These are phyloP conservation scores for Fusarium subtropicale DNA, from an alignment of 2,329 filamentous ascomycete species.

Conservation along the genomic window DNA sequence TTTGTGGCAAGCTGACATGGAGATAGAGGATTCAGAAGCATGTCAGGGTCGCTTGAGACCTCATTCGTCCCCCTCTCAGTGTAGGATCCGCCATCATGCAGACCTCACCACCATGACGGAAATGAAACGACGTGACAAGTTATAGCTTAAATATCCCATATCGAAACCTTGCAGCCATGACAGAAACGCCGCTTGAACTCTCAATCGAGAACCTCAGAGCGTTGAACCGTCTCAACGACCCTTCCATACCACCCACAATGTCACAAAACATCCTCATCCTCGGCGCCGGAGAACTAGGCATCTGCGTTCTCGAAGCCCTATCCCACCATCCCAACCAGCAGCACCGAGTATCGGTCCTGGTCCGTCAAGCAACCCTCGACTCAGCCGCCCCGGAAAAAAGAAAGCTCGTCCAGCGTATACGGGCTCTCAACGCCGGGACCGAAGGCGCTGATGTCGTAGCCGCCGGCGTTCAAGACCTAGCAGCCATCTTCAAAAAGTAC, in stretches of 20 bases:
- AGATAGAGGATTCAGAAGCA: conserved; percentile 1
- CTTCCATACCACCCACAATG: conserved; percentile 35
- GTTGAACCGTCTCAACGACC: conserved; percentile 42
- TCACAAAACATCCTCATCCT: conserved; percentile 64
- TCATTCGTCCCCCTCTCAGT: background rate
- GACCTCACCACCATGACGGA: background rate
- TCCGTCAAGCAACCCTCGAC: conserved; percentile 62
- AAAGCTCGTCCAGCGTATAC: conserved; percentile 50
- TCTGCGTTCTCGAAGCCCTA: conserved; percentile 65
- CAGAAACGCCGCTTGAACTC: conserved; percentile 41
- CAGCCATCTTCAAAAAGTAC: conserved; percentile 58
- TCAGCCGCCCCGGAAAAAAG: conserved; percentile 54
- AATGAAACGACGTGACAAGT: background rate
- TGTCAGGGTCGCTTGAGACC: background rate
- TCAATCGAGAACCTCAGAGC: conserved; percentile 45
- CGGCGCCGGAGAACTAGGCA: conserved; percentile 75
- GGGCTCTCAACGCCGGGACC: conserved; percentile 54
- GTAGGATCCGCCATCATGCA: conserved; percentile 16
- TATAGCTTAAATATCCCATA: conserved; percentile 36
- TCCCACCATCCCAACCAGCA: conserved; percentile 56
- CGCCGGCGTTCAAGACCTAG: conserved; percentile 54
- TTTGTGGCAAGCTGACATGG: conserved; percentile 22
- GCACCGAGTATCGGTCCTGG: conserved; percentile 60
- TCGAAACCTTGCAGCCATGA: conserved; percentile 17
- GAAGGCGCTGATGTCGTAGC: conserved; percentile 59